Base-by-base conservation (phyloP, 2,329 filamentous ascomycete species). In the Microsporum canis region DNA sequence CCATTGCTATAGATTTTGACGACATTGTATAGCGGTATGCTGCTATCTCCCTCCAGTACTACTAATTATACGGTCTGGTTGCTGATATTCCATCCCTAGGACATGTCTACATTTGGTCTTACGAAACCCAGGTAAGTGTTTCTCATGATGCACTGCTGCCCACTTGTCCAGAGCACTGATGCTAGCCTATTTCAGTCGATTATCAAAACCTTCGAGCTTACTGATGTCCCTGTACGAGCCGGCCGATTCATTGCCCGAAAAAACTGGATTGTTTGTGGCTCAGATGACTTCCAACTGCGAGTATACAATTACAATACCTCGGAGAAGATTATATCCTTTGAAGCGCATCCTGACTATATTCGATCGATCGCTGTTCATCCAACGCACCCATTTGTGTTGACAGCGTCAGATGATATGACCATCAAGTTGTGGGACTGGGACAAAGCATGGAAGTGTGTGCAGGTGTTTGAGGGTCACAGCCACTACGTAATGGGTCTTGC, bases 361-460 rank as follows among this genome's bases (percentile, higher is more conserved):
- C 89, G 94, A 69, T 91, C 94, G 58, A 96, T 99, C 68, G 90
- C 87, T 65, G 89, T 99, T 41, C 94, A 99, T 74, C 94, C 94
- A 5, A 91, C 91, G 51, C 91, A 96, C 72, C 91, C 94, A 0
- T 97, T 96, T 71, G 89, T 97, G 59, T 81, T 99, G 63, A 99
- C 94, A 60, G 94, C 94, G 65, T 94, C 89, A 65, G 91, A 96
- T 87, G 91, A 96, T 73, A 95, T 96, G 91, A 96, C 91, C 61
- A 96, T 96, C 73, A 96, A 94, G 81, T 82, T 96, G 58, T 99
- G 94, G 91, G 91, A 99, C 74, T 99, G 94, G 94, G 94, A 99
- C 69, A 95, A 94, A 76, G 85, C 85, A 68, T 99, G 94, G 94
- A 96, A 96, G 75, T 97, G 92, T 72, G 89, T 97, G 36, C 91